Evolutionary conservation across 257 asterid genomes (phyloP), one percentile per base, ranked within the genome.

Genomic region (Forsythia suspensa): DNA sequence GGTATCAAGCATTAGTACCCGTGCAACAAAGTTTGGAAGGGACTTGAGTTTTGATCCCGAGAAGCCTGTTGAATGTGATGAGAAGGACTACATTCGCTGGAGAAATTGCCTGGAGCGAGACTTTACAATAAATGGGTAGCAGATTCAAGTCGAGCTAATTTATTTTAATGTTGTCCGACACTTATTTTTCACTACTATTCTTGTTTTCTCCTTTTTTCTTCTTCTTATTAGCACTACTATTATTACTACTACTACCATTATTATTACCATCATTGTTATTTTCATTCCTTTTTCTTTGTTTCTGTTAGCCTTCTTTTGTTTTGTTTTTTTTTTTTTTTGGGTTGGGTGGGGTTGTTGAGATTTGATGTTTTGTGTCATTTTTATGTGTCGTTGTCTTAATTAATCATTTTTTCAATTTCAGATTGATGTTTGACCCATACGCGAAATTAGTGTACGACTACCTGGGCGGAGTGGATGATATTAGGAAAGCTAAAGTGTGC

Each of bases 1-100:
- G 98, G 98, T 93, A 73, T 93, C 98, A 77, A 93, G 98, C 91
- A 89, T 93, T 84, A 91, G 96, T 85, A 93, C 98, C 66, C 91
- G 87, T 39, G 93, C 87, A 43, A 71, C 87, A 79, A 84, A 73
- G 79, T 84, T 63, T 37, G 85, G 90, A 67, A 85, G 85, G 83
- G 78, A 71, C 57, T 75, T 82, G 76, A 86, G 81, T 78, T 81
- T 74, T 77, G 86, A 82, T 66, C 88, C 88, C 70, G 86, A 77
- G 80, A 86, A 86, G 82, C 97, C 93, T 71, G 83, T 74, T 75
- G 89, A 85, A 77, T 91, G 95, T 82, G 89, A 89, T 40, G 87
- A 90, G 80, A 68, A 85, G 78, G 98, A 93, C 78, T 90, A 84
- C 82, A 67, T 81, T 81, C 98, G 97, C 83, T 93, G 94, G 96